Evolutionary conservation across 2,329 filamentous ascomycete species (phyloP).

Genomic region (Aspergillus floridensis): DNA sequence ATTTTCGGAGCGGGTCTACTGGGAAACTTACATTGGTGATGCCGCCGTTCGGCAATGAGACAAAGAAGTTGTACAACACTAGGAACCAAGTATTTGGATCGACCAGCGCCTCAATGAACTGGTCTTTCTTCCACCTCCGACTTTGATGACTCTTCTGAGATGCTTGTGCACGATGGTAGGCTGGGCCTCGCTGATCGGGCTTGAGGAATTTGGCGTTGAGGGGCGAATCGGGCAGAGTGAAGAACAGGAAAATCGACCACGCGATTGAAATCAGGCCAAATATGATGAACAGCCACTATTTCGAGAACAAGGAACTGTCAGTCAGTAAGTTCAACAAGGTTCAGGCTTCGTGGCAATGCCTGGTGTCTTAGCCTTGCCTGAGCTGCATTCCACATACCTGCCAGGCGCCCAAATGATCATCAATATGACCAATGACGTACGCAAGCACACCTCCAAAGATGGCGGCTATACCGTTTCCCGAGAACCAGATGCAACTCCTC

Average conservation of each 20-base stretch:
- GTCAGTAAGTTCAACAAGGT: no score
- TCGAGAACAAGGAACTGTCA: neutral
- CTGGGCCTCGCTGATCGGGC: slow-evolving; percentile 10
- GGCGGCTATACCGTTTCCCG: slow-evolving; percentile 21
- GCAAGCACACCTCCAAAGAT: slow-evolving; percentile 23
- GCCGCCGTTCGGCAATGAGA: slow-evolving; percentile 30
- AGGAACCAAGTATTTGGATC: slow-evolving; percentile 35
- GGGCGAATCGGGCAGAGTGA: slow-evolving; percentile 14
- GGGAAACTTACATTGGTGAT: slow-evolving; percentile 17
- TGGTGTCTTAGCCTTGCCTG: no score
- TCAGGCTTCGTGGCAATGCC: no score
- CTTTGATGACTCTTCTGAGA: slow-evolving; percentile 2
- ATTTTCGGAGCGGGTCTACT: neutral
- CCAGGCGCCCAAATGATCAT: slow-evolving; percentile 6
- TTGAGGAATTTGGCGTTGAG: slow-evolving; percentile 11
- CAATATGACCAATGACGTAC: slow-evolving; percentile 17
- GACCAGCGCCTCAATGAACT: slow-evolving; percentile 33
- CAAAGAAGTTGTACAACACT: slow-evolving; percentile 27
- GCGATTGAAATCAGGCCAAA: slow-evolving; percentile 15
- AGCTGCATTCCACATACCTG: slow-evolving; percentile 1
- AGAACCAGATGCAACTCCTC: slow-evolving; percentile 25
- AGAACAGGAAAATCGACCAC: slow-evolving; percentile 9
- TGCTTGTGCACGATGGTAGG: slow-evolving; percentile 3
- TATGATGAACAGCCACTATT: slow-evolving; percentile 10
- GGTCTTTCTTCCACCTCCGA: slow-evolving; percentile 16